Evolutionary conservation across 768 basidiomycete genomes (phyloP), one percentile per base, ranked within the genome.

Genomic region (Suillus occidentalis): DNA sequence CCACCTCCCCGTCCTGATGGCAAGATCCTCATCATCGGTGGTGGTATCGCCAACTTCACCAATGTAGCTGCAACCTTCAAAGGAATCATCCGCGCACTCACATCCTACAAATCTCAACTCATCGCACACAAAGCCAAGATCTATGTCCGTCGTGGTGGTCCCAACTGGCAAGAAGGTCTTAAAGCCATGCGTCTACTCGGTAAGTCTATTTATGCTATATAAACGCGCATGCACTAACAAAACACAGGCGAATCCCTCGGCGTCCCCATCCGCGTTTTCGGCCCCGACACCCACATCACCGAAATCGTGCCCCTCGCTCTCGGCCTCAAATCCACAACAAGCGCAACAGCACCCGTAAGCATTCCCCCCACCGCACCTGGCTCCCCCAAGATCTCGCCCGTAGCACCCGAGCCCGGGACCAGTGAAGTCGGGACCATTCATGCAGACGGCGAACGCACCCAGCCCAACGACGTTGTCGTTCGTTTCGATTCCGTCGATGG

Each of bases 41-140:
- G 97, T 80, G 97, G 97, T 82, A 97, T 97, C 68, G 97, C 97
- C 82, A 99, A 99, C 88, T 99, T 99, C 83, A 98, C 95, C 76
- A 98, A 99, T 76, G 96, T 99, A 70, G 97, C 96, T 40, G 91
- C 97, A 12, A 99, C 97, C 66, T 99, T 99, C 91, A 98, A 99
- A 85, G 97, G 97, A 47, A 99, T 99, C 84, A 99, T 99, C 79
- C 92, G 89, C 53, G 96, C 97, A 20, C 85, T 99, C 69, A 91
- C 97, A 83, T 92, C 95, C 79, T 95, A 85, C 87, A 95, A 95
- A 83, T 81, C 84, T 52, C 89, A 88, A 62, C 86, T 99, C 68
- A 90, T 94, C 73, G 81, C 83, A 58, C 75, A 76, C 62, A 80
- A 87, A 63, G 96, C 98, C 80, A 90, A 89, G 79, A 98, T 99